Evolutionary conservation across 1,284 basidiomycete genomes (phyloP), one percentile per base, ranked within the genome.

Genomic region (Austroboletus niveus): DNA sequence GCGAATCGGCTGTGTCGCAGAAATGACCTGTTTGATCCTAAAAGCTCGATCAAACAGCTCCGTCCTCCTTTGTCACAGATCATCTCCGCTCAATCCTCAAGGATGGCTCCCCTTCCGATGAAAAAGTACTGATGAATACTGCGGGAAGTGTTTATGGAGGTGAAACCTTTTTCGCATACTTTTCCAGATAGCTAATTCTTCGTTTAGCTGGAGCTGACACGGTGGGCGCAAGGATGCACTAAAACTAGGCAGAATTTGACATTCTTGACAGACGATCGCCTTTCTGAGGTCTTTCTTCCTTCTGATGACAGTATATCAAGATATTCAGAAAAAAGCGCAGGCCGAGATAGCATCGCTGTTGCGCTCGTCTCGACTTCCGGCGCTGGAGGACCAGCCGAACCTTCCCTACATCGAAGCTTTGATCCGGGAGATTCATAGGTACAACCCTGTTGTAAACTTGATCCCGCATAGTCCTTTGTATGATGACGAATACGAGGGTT

Each of bases 221-320:
- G n/a, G 42, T 52, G 27, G 4, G 51, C 51, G 36, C 51, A n/a
- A n/a, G 20, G 7, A 36, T 17, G 17, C 11, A 6, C 27, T 24
- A 9, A 38, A 40, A 39, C n/a, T 8, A 12, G 22, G 9, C 14
- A 34, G 11, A 51, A 15, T 10, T 40, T 51, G 15, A 44, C 14
- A 7, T 51, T 40, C 6, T 31, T 40, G 22, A 20, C 35, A 63
- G 62, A 64, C 63, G 2, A 49, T 60, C 17, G 56, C 63, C 5
- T 48, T 55, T 2, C 17, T 65, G 11, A 50, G 51, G 30, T 60
- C 59, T 4, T 67, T 69, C 48, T 55, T 70, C 34, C 59, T 72
- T n/a, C 60, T 64, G 1, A 56, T 57, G 55, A 52, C 49, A 10
- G 46, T 57, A 6, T 27, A 45, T 35, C 54, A 43, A n/a, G 50